Conservation (phyloP, 2,329 filamentous ascomycete genomes). For the Orbilia javanica region DNA sequence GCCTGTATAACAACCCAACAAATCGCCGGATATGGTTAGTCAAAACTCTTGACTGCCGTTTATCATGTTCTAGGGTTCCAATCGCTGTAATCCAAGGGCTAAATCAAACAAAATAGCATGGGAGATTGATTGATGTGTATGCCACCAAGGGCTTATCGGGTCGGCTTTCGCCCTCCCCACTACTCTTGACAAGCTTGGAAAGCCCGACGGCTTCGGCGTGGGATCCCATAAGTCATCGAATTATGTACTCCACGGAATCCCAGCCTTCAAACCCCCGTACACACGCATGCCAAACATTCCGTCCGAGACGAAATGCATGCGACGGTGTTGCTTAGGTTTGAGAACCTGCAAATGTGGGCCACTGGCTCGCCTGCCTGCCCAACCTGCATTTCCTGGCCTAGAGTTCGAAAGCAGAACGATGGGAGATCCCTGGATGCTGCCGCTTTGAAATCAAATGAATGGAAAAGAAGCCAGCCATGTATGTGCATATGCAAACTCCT, state of each 20-base stretch:
- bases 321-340: conserved; percentile 46
- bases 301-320: conserved; percentile 57
- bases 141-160: conserved; percentile 47
- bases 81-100: conserved; percentile 26
- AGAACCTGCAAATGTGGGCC: conserved; percentile 57
- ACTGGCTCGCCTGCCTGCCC: conserved; percentile 43
- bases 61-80: conserved; percentile 21
- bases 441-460: conserved; percentile 46
- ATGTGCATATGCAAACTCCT: conserved; percentile 51
- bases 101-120: conserved; percentile 14
- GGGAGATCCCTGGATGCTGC: conserved; percentile 42
- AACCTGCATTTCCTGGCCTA: conserved; percentile 45
- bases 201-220: conserved; percentile 54
- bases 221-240: conserved; percentile 58
- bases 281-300: conserved; percentile 41
- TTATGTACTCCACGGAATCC: conserved; percentile 53
- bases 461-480: conserved; percentile 37
- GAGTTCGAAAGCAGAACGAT: conserved; percentile 21
- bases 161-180: conserved; percentile 44
- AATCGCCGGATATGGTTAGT: conserved; percentile 54
- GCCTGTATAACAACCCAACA: conserved; percentile 68
- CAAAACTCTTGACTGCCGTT: conserved; percentile 9
- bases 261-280: conserved; percentile 41
- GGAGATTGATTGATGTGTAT: conserved; percentile 9
- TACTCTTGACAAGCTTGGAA: conserved; percentile 23